These are phyloP conservation scores for Dissoconium aciculare DNA, from an alignment of 2,329 filamentous ascomycete genomes.

Conservation along the genomic window DNA sequence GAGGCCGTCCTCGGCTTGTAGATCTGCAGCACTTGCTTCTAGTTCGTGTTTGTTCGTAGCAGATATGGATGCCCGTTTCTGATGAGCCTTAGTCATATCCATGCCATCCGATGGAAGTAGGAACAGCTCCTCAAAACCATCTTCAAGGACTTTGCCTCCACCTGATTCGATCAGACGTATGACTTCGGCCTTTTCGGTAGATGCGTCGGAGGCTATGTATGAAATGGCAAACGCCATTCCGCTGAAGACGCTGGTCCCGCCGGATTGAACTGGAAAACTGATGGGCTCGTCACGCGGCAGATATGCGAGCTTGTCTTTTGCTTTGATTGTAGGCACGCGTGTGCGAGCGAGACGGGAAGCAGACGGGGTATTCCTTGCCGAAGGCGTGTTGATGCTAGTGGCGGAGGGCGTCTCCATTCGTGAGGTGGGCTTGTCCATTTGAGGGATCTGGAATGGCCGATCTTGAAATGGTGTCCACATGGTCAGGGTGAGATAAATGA, in stretches of 20 bases:
- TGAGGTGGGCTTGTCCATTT: background rate
- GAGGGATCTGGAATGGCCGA: slow-evolving; percentile 22
- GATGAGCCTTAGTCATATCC: slow-evolving; percentile 10
- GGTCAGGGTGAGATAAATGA: slow-evolving; percentile 30
- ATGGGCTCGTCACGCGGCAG: slow-evolving; percentile 17
- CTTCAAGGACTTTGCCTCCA: slow-evolving; percentile 56
- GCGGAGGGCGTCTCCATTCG: slow-evolving; percentile 9
- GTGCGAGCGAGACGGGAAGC: background rate
- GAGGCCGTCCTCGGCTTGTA: slow-evolving; percentile 15
- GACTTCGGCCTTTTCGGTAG: slow-evolving; percentile 42
- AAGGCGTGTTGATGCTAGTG: slow-evolving; percentile 13
- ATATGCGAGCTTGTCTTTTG: slow-evolving; percentile 5
- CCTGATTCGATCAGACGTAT: slow-evolving; percentile 50
- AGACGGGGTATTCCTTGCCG: no score
- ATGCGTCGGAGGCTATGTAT: slow-evolving; percentile 43
- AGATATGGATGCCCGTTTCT: no score
- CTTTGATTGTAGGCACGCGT: slow-evolving; percentile 5
- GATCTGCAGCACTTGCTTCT: background rate
- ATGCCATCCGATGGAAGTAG: slow-evolving; percentile 29
- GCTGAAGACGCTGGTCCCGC: slow-evolving; percentile 42
- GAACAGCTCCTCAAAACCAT: slow-evolving; percentile 74
- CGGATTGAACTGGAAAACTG: slow-evolving; percentile 7
- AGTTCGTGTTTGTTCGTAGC: slow-evolving; percentile 10
- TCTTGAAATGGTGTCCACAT: slow-evolving; percentile 30
- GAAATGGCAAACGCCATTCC: slow-evolving; percentile 83